Conservation (phyloP, 2,329 filamentous ascomycete species). For the Claviceps cyperi region DNA sequence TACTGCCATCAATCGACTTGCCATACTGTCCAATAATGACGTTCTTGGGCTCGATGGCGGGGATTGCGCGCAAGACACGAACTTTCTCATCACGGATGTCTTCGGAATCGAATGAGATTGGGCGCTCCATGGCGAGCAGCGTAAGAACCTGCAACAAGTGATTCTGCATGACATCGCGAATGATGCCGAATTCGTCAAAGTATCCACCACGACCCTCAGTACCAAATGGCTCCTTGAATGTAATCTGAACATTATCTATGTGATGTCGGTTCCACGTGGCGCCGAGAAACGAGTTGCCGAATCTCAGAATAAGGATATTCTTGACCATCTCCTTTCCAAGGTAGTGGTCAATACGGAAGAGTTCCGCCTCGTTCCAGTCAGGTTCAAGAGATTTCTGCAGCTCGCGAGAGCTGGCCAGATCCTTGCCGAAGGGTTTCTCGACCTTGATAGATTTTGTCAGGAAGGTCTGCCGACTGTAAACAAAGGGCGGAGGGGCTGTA, state of each 20-base stretch:
- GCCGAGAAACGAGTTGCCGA: slow-evolving; percentile 97
- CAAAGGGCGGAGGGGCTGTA: neutral
- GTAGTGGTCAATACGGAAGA: slow-evolving; percentile 99
- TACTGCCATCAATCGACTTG: slow-evolving; percentile 86
- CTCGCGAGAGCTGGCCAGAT: slow-evolving; percentile 83
- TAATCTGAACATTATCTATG: slow-evolving; percentile 98
- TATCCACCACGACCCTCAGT: slow-evolving; percentile 96
- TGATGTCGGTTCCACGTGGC: slow-evolving; percentile 98
- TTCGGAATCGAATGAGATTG: slow-evolving; percentile 94
- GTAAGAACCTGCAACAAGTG: slow-evolving; percentile 94
- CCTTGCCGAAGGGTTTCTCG: slow-evolving; percentile 98
- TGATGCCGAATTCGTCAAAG: slow-evolving; percentile 98
- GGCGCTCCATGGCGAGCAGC: slow-evolving; percentile 92
- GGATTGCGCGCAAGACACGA: slow-evolving; percentile 83
- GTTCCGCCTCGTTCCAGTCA: slow-evolving; percentile 97
- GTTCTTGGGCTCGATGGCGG: slow-evolving; percentile 95
- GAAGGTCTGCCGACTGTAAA: too few relatives aligned
- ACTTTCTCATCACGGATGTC: slow-evolving; percentile 99
- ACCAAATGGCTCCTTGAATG: slow-evolving; percentile 98
- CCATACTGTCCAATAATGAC: slow-evolving; percentile 99
- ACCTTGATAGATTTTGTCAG: slow-evolving; percentile 41
- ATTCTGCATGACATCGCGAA: slow-evolving; percentile 99
- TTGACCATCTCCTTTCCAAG: slow-evolving; percentile 99
- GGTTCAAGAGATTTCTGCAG: slow-evolving; percentile 89
- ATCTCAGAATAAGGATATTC: slow-evolving; percentile 95